These are phyloP conservation scores for Balakata baccata DNA, from an alignment of 345 rosid genomes.

Conservation along the genomic window DNA sequence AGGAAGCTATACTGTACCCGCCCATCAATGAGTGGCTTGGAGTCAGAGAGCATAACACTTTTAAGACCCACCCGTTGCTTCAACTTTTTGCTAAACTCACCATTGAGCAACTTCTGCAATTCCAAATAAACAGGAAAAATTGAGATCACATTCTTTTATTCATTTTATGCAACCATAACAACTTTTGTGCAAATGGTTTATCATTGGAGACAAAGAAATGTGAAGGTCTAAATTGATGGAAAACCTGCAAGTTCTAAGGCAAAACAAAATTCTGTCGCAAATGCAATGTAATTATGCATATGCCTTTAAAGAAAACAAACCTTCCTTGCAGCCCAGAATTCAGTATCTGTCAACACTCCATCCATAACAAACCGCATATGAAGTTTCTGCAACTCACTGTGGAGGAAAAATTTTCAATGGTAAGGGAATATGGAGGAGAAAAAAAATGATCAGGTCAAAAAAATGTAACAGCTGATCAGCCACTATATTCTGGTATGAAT, in stretches of 20 bases:
- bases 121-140: conserved; percentile 19
- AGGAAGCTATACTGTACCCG: conserved; percentile 45
- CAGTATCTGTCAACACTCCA: conserved; percentile 68
- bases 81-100: conserved; percentile 54
- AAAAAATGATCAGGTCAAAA: conserved; percentile 2
- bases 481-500: not conserved
- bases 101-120: conserved; percentile 71
- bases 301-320: conserved; percentile 32
- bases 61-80: conserved; percentile 81
- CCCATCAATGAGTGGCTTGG: conserved; percentile 78
- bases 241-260: conserved; percentile 1
- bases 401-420: conserved; percentile 17
- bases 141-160: conserved; percentile 3
- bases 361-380: conserved; percentile 64
- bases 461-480: not conserved
- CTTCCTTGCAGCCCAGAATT: conserved; percentile 98
- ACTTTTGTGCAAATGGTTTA: not conserved
- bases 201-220: not conserved
- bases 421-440: not conserved
- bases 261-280: conserved; percentile 7
- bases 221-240: not conserved
- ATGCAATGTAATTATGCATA: conserved; percentile 1
- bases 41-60: conserved; percentile 79
- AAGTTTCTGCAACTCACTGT: conserved; percentile 76
- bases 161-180: not conserved